Evolutionary conservation across 139 green algal species (phyloP), one percentile per base, ranked within the genome.

Genomic region (Chlorella ohadii): DNA sequence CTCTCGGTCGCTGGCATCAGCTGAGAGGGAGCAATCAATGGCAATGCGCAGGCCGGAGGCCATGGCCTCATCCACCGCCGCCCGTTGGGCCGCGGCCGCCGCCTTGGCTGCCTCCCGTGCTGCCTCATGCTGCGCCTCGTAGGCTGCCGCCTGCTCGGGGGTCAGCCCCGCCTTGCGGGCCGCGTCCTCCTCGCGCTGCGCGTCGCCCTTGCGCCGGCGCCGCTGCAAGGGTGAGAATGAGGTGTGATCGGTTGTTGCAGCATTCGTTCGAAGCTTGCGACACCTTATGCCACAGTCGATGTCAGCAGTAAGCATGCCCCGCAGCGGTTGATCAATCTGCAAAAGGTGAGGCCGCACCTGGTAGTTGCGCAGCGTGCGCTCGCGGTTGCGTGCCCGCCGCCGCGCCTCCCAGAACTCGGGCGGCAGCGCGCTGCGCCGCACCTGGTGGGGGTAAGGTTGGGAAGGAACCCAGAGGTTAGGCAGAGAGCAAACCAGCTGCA

Each of bases 361-460:
- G 5, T 83, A 75, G 36, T 87, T 57, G 33, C 83, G 79, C 38
- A 79, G 72, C n/a, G 55, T 34, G 13, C 83, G 72, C 16, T 65
- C 57, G 7, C 34, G 72, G 57, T 87, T 87, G 36, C 59, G 79
- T 0, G 61, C 72, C 34, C 61, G 57, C 41, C 83, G 36, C 17
- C 83, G 74, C 19, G 72, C 66, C 23, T 87, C 83, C 83, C 83
- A 87, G 20, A 87, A 87, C 56, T 76, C 71, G 6, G 63, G n/a
- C 1, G 83, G 83, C 82, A 87, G 59, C 55, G 77, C 39, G 17
- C 47, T 39, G 15, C 72, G 68, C n/a, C 73, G 79, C 38, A 87
- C 80, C 83, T 87, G 74, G 28, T 0, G 36, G 7, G 9, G 44
- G 44, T 51, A 6, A 51, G 44, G n/a, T n/a, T n/a, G n/a, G n/a